Evolutionary conservation across 306 rosid species (phyloP).

Genomic region (Quercus agrifolia): DNA sequence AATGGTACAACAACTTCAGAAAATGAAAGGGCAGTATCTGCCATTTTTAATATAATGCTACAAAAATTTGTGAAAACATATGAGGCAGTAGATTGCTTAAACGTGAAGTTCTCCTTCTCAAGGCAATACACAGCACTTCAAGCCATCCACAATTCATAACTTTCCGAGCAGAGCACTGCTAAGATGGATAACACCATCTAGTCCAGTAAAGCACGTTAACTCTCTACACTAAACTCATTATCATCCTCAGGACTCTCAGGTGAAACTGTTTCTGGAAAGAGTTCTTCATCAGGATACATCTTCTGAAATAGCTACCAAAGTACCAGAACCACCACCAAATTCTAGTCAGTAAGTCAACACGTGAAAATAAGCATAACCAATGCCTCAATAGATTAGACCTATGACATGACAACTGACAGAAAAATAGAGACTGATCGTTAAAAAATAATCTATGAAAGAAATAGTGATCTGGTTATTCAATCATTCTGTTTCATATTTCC

Average conservation of each 20-base stretch:
- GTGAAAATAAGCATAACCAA: background rate
- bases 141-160: background rate
- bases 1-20: background rate
- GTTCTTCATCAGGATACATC: constrained; percentile 44
- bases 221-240: constrained; percentile 31
- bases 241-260: constrained; percentile 36
- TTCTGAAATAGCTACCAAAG: constrained; percentile 39
- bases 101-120: background rate
- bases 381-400: background rate
- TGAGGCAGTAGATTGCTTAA: background rate
- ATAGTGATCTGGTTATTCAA: background rate
- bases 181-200: background rate
- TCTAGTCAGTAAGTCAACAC: constrained; percentile 5
- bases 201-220: constrained; percentile 9
- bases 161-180: background rate
- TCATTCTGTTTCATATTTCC: too few relatives aligned
- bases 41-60: background rate
- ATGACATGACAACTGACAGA: background rate
- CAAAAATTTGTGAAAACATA: background rate
- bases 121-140: background rate
- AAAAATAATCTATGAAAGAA: background rate
- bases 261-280: constrained; percentile 40
- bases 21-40: background rate
- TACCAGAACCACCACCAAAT: constrained; percentile 21
- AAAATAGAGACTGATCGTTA: background rate